Evolutionary conservation across 208 protist genomes (phyloP), one percentile per base, ranked within the genome.

Genomic region (Chromosphaera perkinsii): DNA sequence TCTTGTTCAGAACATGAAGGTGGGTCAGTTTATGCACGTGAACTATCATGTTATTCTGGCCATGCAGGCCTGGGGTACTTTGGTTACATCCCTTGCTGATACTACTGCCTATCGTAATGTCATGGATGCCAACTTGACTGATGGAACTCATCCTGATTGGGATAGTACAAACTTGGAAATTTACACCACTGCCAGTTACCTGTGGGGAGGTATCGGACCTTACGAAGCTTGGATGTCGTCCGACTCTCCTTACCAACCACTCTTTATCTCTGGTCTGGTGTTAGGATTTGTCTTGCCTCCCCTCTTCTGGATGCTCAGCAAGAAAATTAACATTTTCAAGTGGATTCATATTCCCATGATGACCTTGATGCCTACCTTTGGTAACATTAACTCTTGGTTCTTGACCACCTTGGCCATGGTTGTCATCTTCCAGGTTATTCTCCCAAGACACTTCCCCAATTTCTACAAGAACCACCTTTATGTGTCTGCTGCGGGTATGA

Each of bases 311-410:
- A 17, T 7, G 10, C 17, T 45, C 7, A 45, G 39, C 39, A 7
- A 17, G 17, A n/a, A 45, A 7, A n/a, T 7, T 7, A n/a, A 7
- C 39, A 45, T 45, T 17, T 45, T 45, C 39, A 45, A 45, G 39
- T 45, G 39, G 39, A 45, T 45, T 17, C 39, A 45, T 17, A 45
- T 45, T 45, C 39, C 39, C 39, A 45, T 45, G 39, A 45, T 45
- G 39, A 45, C 39, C 17, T 45, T 45, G 17, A 45, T 45, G 39
- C 39, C 39, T 45, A 17, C 39, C 10, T 45, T 45, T 45, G 39
- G 10, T 45, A 45, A 45, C 39, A 45, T 45, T 17, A 45, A 45
- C 39, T 45, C 39, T 17, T 45, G 39, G n/a, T n/a, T n/a, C n/a
- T n/a, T n/a, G n/a, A n/a, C n/a, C n/a, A n/a, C n/a, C n/a, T n/a